phyloP scores from a whole-genome alignment of 2,329 filamentous ascomycete genomes.

The Celoporthe dispersa region DNA sequence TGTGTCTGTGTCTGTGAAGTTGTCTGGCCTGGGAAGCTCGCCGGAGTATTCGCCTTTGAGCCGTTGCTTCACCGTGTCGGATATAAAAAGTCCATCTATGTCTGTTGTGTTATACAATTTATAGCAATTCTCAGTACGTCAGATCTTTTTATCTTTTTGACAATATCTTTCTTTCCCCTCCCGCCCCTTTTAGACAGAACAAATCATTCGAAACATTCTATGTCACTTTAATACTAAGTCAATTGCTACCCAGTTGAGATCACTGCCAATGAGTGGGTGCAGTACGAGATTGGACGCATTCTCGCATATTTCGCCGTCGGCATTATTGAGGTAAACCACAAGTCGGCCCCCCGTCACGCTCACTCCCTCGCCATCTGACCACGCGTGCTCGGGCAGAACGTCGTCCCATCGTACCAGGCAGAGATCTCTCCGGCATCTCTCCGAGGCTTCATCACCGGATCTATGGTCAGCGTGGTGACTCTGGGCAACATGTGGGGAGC shows the following conservation, averaged over 20 bases:
- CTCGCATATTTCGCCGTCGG: constrained; percentile 36
- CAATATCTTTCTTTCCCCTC: neutral
- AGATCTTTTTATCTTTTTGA: neutral
- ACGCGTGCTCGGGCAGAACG: neutral
- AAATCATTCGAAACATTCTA: neutral
- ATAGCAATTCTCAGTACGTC: constrained; percentile 17
- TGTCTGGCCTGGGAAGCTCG: constrained; percentile 19
- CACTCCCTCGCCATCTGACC: neutral
- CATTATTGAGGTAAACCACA: constrained; percentile 15
- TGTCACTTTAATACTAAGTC: neutral
- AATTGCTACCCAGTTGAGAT: constrained; percentile 11
- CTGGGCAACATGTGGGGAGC: constrained; percentile 20
- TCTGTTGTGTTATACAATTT: constrained; percentile 9
- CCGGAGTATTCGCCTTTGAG: constrained; percentile 14
- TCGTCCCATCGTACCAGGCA: constrained; percentile 20
- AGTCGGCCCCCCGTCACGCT: neutral
- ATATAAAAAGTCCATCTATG: constrained; percentile 19
- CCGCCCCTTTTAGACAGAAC: too few relatives aligned
- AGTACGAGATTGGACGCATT: constrained; percentile 30
- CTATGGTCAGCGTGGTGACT: neutral
- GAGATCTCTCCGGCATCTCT: constrained; percentile 18
- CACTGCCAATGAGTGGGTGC: constrained; percentile 16
- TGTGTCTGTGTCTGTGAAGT: too few relatives aligned
- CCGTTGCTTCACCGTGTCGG: constrained; percentile 20
- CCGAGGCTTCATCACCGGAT: constrained; percentile 20